phyloP scores from a whole-genome alignment of 2,329 filamentous ascomycete species.

The Orbilia oligospora region DNA sequence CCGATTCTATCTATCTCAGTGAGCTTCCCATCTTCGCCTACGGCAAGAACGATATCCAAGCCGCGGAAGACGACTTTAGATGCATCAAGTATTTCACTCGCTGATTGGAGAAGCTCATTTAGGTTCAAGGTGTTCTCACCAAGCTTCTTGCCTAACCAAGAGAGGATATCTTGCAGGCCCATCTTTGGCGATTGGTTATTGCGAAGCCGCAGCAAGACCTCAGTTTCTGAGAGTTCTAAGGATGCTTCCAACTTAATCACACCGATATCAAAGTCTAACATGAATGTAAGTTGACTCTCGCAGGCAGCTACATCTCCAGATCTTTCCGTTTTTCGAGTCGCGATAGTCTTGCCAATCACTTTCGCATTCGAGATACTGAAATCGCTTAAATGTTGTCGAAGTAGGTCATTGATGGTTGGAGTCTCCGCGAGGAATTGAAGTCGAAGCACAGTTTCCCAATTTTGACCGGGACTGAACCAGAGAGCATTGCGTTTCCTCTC shows the following conservation, averaged over 20 bases:
- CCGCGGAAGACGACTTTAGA: neutral
- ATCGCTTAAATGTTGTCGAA: neutral
- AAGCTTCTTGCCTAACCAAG: constrained; percentile 10
- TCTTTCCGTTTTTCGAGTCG: neutral
- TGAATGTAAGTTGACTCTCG: neutral
- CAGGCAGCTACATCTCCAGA: neutral
- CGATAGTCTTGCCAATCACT: neutral
- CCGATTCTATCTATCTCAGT: neutral
- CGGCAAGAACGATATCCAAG: neutral
- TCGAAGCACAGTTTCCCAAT: neutral
- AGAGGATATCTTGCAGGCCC: neutral
- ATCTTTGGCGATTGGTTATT: constrained; percentile 1
- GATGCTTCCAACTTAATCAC: neutral
- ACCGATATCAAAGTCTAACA: neutral
- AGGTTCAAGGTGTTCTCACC: constrained; percentile 6
- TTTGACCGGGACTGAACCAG: neutral
- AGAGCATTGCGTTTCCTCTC: neutral
- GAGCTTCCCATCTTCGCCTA: neutral
- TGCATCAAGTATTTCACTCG: neutral
- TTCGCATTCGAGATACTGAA: neutral
- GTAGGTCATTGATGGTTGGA: neutral
- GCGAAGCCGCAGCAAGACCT: neutral
- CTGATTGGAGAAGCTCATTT: neutral
- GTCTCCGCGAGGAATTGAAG: neutral
- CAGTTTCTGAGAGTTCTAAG: neutral